phyloP scores from a whole-genome alignment of 2,329 filamentous ascomycete genomes.

The Clarireedia hainanense region DNA sequence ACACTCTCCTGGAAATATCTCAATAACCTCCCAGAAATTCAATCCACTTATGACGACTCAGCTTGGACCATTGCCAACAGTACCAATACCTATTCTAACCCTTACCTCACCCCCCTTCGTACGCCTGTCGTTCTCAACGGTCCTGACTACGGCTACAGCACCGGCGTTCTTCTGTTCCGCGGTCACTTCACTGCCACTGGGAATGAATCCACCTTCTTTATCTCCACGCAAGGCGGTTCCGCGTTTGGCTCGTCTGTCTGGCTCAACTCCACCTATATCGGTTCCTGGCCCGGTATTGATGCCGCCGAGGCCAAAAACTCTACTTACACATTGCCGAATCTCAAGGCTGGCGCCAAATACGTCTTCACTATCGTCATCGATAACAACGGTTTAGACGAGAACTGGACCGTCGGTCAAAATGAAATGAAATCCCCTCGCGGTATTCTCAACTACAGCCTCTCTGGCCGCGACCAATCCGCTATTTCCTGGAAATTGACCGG shows the following conservation, averaged over 20 bases:
- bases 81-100: constrained; percentile 50
- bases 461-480: constrained; percentile 36
- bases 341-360: constrained; percentile 44
- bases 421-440: constrained; percentile 55
- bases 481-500: constrained; percentile 60
- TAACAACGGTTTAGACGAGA: constrained; percentile 63
- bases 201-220: constrained; percentile 46
- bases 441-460: constrained; percentile 52
- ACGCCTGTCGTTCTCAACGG: constrained; percentile 62
- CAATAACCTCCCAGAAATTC: constrained; percentile 64
- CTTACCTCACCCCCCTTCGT: constrained; percentile 34
- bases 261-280: constrained; percentile 55
- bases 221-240: constrained; percentile 57
- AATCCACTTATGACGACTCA: constrained; percentile 57
- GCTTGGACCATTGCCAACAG: constrained; percentile 55
- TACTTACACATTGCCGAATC: constrained; percentile 47
- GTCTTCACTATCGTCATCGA: constrained; percentile 65
- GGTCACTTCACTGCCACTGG: constrained; percentile 58
- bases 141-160: constrained; percentile 67
- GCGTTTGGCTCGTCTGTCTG: constrained; percentile 62
- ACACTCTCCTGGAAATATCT: constrained; percentile 59
- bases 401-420: constrained; percentile 51
- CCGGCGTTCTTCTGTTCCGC: constrained; percentile 61
- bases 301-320: constrained; percentile 41
- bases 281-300: constrained; percentile 53